These are phyloP conservation scores for Botrytis hyacinthi DNA, from an alignment of 2,329 filamentous ascomycete species.

Conservation along the genomic window DNA sequence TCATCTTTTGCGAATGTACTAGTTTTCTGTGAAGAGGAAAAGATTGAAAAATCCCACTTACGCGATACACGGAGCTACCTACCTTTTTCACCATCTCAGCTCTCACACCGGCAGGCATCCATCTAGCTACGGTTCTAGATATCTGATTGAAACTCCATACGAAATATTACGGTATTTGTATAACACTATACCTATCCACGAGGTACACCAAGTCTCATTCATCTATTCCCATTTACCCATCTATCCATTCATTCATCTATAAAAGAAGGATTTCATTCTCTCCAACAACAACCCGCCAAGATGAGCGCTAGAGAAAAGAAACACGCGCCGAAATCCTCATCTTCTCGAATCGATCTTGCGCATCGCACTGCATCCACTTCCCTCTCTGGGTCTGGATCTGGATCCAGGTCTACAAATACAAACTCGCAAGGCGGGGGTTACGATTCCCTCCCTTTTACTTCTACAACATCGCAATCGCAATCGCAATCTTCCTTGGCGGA, in stretches of 20 bases:
- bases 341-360: background rate
- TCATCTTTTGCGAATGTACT: background rate
- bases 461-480: background rate
- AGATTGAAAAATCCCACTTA: background rate
- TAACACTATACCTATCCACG: background rate
- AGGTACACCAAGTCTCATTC: background rate
- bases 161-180: background rate
- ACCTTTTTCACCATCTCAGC: background rate
- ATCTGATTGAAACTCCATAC: background rate
- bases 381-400: background rate
- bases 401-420: background rate
- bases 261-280: background rate
- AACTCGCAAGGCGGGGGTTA: background rate
- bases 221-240: background rate
- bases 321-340: background rate
- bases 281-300: background rate
- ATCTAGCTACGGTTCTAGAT: background rate
- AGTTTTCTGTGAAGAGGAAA: background rate
- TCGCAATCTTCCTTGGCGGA: background rate
- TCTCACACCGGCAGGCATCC: background rate
- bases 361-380: background rate
- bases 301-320: slow-evolving; percentile 7
- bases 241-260: background rate
- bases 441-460: background rate
- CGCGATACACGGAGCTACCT: background rate